Evolutionary conservation across 257 asterid genomes (phyloP).

Genomic region (Ajuga chamaepitys): DNA sequence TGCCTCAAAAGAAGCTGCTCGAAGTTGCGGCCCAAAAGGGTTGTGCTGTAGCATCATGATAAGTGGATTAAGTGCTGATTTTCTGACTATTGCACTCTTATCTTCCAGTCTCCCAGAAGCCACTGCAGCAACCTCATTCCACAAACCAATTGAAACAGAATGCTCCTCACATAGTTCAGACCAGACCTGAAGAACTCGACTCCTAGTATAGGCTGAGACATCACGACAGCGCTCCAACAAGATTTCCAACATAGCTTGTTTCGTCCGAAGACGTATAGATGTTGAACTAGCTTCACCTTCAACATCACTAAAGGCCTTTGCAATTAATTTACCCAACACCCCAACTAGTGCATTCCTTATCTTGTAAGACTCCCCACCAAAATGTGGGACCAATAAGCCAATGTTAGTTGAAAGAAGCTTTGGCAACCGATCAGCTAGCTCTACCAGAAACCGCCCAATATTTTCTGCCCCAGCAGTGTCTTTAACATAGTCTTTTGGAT

Average conservation of each 20-base stretch:
- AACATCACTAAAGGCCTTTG: slow-evolving; percentile 73
- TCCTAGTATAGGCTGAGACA: slow-evolving; percentile 94
- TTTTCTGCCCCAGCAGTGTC: slow-evolving; percentile 95
- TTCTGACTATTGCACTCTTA: slow-evolving; percentile 96
- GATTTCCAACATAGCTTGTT: slow-evolving; percentile 96
- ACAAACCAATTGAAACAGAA: slow-evolving; percentile 85
- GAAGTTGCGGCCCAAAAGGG: slow-evolving; percentile 96
- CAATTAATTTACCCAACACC: slow-evolving; percentile 77
- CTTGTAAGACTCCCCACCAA: slow-evolving; percentile 96
- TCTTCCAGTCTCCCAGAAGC: slow-evolving; percentile 97
- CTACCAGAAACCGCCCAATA: slow-evolving; percentile 84
- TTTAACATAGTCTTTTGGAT: slow-evolving; percentile 78
- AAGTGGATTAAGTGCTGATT: slow-evolving; percentile 86
- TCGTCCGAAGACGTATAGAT: slow-evolving; percentile 77
- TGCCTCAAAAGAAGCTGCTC: slow-evolving; percentile 81
- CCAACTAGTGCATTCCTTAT: slow-evolving; percentile 95
- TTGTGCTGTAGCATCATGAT: slow-evolving; percentile 95
- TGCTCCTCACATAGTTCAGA: slow-evolving; percentile 90
- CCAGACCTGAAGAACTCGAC: slow-evolving; percentile 98
- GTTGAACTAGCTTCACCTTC: slow-evolving; percentile 83
- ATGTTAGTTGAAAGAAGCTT: slow-evolving; percentile 71
- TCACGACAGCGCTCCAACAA: slow-evolving; percentile 95
- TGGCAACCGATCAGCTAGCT: slow-evolving; percentile 79
- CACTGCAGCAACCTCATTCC: slow-evolving; percentile 91
- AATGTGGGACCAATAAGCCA: slow-evolving; percentile 89